Percentiles rank a stretch among this genome's conserved stretches.
phyloP scores from a whole-genome alignment of 169 alveolate genomes.

The Cryptosporidium ubiquitum region DNA sequence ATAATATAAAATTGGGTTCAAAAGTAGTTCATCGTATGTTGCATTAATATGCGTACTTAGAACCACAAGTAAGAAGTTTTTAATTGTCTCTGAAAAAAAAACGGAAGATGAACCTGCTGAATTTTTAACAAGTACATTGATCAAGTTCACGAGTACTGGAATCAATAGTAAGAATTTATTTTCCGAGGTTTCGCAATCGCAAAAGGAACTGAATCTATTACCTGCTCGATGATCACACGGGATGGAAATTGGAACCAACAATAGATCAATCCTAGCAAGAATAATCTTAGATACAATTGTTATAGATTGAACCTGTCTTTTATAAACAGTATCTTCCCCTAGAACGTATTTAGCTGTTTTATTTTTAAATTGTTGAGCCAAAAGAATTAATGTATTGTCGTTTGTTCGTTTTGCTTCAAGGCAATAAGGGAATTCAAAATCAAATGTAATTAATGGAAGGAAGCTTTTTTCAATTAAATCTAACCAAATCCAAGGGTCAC shows the following conservation, averaged over 20 bases:
- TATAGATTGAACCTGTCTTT: conserved; percentile 53
- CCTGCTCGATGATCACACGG: background rate
- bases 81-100: conserved; percentile 53
- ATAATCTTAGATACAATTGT: conserved; percentile 56
- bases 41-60: conserved; percentile 13
- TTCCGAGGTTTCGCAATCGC: background rate
- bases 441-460: conserved; percentile 56
- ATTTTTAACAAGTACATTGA: conserved; percentile 13
- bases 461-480: conserved; percentile 39
- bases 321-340: conserved; percentile 53
- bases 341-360: conserved; percentile 50
- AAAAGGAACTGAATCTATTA: background rate
- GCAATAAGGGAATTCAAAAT: conserved; percentile 45
- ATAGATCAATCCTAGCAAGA: conserved; percentile 60
- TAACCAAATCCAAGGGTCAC: conserved; percentile 56
- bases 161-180: conserved; percentile 18
- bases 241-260: conserved; percentile 29
- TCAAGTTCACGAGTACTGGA: conserved; percentile 33
- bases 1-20: conserved; percentile 26
- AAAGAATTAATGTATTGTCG: conserved; percentile 1
- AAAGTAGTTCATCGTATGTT: conserved; percentile 21
- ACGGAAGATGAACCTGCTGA: conserved; percentile 40
- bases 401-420: background rate
- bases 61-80: conserved; percentile 53
- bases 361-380: conserved; percentile 35